A percentile compares a stretch with the other conserved stretches of the same genome.
phyloP scores from a whole-genome alignment of 73 alveolate species.

The Effrenium voratum region DNA sequence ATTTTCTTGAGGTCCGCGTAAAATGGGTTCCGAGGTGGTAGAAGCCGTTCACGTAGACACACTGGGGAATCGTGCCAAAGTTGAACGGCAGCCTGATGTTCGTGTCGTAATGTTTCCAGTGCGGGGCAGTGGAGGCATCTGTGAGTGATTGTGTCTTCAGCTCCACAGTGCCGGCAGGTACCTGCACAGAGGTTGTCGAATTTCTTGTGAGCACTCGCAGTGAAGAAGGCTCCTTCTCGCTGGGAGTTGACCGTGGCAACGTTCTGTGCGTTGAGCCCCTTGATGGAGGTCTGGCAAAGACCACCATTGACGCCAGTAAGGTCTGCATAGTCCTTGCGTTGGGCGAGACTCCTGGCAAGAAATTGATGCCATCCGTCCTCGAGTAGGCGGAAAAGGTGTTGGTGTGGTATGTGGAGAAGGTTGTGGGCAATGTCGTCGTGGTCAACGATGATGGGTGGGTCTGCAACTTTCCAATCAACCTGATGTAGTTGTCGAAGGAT shows the following conservation, averaged over 20 bases:
- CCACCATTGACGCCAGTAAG: background rate
- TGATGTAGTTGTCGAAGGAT: background rate
- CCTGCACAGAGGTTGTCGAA: no score
- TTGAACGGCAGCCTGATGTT: background rate
- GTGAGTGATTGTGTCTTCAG: no score
- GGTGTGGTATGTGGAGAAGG: background rate
- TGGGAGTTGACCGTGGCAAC: background rate
- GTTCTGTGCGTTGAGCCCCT: background rate
- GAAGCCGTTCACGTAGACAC: no score
- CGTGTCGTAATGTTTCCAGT: background rate
- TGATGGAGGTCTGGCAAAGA: background rate
- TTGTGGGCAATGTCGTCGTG: background rate
- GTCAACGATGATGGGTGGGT: background rate
- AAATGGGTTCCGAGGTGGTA: no score
- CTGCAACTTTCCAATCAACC: background rate
- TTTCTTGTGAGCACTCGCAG: background rate
- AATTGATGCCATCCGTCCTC: background rate
- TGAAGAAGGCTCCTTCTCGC: background rate
- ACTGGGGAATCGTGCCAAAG: no score
- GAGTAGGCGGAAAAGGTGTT: background rate
- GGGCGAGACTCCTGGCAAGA: background rate
- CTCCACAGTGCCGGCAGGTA: no score
- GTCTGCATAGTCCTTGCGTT: background rate
- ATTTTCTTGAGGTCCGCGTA: no score
- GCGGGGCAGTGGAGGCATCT: background rate